These are phyloP conservation scores for Lobosporangium transversale DNA, from an alignment of 192 early-diverging fungal genomes.

Conservation along the genomic window DNA sequence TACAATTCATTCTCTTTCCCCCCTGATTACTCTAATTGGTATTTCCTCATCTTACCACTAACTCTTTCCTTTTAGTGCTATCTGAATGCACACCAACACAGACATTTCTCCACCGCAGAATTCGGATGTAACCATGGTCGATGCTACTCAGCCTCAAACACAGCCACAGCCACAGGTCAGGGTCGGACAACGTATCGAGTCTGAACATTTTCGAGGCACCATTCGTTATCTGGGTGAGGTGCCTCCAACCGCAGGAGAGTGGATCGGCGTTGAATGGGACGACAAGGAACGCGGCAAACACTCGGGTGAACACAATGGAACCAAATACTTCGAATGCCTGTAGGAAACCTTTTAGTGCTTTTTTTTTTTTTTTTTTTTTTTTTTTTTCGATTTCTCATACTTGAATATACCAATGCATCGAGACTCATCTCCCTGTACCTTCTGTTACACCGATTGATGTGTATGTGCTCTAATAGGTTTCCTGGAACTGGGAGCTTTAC, in stretches of 20 bases:
- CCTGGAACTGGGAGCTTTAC: conserved; percentile 66
- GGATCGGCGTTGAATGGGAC: conserved; percentile 76
- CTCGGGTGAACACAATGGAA: conserved; percentile 62
- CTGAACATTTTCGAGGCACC: conserved; percentile 53
- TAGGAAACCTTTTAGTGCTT: too few relatives aligned
- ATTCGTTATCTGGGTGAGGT: conserved; percentile 63
- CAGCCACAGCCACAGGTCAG: conserved; percentile 15
- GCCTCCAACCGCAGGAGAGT: conserved; percentile 56
- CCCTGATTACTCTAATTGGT: too few relatives aligned
- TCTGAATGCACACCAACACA: neutral
- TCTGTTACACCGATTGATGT: neutral
- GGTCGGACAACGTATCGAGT: conserved; percentile 57
- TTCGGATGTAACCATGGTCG: conserved; percentile 6
- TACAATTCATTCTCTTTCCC: too few relatives aligned
- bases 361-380: too few relatives aligned
- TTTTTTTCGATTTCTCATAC: too few relatives aligned
- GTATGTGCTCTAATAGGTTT: conserved; percentile 12
- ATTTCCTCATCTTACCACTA: too few relatives aligned
- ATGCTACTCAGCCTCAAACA: neutral
- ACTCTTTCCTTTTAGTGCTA: too few relatives aligned
- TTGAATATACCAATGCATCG: too few relatives aligned
- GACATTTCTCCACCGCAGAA: neutral
- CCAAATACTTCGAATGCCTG: conserved; percentile 65
- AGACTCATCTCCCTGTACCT: neutral
- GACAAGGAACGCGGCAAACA: conserved; percentile 67